Evolutionary conservation across 352 stramenopile species (phyloP), one percentile per base, ranked within the genome.

Genomic region (Phytopythium cucurbitacearum): DNA sequence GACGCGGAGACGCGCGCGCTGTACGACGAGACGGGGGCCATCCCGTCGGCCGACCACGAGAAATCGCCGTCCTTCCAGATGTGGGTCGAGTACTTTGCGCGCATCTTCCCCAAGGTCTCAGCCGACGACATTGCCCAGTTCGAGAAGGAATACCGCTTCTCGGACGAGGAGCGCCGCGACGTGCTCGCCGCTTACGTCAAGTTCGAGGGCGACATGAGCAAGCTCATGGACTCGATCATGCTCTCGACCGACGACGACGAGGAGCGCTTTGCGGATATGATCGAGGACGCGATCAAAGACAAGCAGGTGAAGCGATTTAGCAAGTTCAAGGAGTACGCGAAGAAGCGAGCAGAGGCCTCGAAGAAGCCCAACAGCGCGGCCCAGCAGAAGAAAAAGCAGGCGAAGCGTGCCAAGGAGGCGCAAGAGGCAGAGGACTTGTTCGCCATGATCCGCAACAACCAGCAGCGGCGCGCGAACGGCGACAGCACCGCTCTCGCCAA

Each of bases 81-180:
- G 71, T 89, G 88, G 89, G 76, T 78, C 42, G 70, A 87, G 37
- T 97, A 97, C 71, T 97, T 91, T 67, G 77, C 85, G 16, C 81
- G 67, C 15, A 55, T 96, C 10, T 97, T 97, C 67, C 89, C 89
- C 47, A 94, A 92, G 48, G 73, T 97, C 41, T 92, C 87, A 0
- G 62, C 75, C 34, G 70, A 74, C 13, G 80, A 95, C 40, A 97
- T 97, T 45, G 49, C 61, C 4, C 76, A 61, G 39, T 97, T 97
- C 53, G 68, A 87, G 54, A 64, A 68, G 1, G 60, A 89, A 55
- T 97, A 97, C 43, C 73, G 83, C 9, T 81, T 85, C 45, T 95
- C 85, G 9, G 73, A 94, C 15, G 89, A 97, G 57, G 89, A 97
- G 67, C 61, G 57, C 40, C 56, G 70, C 32, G 88, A 97, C 47